phyloP scores from a whole-genome alignment of 1,284 basidiomycete genomes.

The Cryptococcus neoformans region DNA sequence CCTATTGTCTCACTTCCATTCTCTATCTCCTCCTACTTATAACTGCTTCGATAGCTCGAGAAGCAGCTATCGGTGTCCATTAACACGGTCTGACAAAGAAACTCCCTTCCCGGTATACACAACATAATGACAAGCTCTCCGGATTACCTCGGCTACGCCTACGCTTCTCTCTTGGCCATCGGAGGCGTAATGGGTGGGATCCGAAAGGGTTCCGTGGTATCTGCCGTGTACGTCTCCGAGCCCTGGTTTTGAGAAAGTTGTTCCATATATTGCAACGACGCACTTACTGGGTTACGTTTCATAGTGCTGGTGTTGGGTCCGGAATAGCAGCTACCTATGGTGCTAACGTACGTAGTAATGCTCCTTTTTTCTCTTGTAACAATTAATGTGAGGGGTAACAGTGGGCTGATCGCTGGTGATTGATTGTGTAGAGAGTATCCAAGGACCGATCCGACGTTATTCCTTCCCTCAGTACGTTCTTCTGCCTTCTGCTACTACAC shows the following conservation, averaged over 20 bases:
- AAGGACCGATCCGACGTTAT: constrained; percentile 27
- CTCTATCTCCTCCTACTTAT: too few species aligned
- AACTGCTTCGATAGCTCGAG: too few species aligned
- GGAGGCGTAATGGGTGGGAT: constrained; percentile 39
- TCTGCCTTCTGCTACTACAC: not conserved
- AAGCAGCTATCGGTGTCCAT: too few species aligned
- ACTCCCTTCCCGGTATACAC: too few species aligned
- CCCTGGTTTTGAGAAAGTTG: not conserved
- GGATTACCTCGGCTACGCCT: constrained; percentile 30
- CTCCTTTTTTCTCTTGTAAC: not conserved
- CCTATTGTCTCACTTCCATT: too few species aligned
- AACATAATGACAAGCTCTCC: not conserved
- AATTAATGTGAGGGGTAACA: not conserved
- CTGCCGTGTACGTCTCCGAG: constrained; percentile 24
- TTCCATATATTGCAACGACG: not conserved
- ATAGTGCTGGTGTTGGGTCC: constrained; percentile 26
- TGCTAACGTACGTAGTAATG: constrained; percentile 32
- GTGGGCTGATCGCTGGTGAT: not conserved
- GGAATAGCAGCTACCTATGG: constrained; percentile 33
- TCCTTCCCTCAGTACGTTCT: constrained; percentile 24
- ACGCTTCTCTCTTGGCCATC: constrained; percentile 27
- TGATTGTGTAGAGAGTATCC: constrained; percentile 20
- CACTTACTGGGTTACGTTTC: not conserved
- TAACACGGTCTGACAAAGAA: too few species aligned
- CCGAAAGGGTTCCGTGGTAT: constrained; percentile 37